phyloP scores from a whole-genome alignment of 176 grass and related monocot genomes.

The Alopecurus myosuroides region DNA sequence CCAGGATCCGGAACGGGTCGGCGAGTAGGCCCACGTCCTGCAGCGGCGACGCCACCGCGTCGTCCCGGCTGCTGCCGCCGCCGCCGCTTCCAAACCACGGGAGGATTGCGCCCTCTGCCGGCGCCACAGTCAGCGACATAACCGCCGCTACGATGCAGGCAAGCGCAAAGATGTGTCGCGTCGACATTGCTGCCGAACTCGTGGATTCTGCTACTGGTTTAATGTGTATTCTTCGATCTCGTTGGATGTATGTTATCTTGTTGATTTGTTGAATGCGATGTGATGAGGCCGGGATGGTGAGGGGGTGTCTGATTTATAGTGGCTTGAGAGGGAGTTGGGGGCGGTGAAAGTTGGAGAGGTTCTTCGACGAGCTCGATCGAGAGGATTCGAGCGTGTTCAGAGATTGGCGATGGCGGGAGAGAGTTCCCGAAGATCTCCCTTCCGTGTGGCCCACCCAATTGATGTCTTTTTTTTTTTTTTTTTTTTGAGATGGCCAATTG shows the following conservation, averaged over 20 bases:
- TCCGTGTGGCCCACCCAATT: not conserved
- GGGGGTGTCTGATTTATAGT: no score
- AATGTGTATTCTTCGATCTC: not conserved
- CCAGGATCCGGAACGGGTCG: no score
- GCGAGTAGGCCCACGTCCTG: no score
- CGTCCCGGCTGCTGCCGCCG: no score
- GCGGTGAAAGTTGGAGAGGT: conserved; percentile 12
- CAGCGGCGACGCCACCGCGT: no score
- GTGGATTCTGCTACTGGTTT: not conserved
- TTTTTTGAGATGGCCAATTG: no score
- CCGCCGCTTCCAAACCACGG: no score
- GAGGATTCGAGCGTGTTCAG: conserved; percentile 27
- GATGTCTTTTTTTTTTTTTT: no score
- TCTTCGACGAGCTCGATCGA: conserved; percentile 13
- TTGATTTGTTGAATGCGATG: not conserved
- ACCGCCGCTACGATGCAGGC: conserved; percentile 13
- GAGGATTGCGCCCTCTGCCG: no score
- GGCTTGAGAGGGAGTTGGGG: not conserved
- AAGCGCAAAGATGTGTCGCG: not conserved
- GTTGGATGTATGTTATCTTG: not conserved
- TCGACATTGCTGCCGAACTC: not conserved
- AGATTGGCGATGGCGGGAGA: conserved; percentile 19
- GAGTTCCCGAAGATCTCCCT: conserved; percentile 22
- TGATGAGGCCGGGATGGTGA: not conserved
- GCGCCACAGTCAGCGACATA: not conserved